Evolutionary conservation across 169 alveolate genomes (phyloP), one percentile per base, ranked within the genome.

Genomic region (Plasmodium ovale): DNA sequence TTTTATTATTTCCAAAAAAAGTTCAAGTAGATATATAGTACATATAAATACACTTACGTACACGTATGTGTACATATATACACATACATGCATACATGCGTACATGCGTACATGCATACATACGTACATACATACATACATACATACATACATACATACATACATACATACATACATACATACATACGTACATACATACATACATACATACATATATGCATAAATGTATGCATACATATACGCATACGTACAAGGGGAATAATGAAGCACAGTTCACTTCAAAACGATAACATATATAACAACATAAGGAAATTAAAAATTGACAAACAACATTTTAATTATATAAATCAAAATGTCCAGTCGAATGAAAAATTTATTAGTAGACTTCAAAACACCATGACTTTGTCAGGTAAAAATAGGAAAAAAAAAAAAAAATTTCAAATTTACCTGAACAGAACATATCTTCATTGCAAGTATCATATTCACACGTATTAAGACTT

Each of bases 381-480:
- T 49, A 69, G 82, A 69, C 65, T 69, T 44, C 60, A 49, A 49
- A 69, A 69, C 53, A 69, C 67, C 35, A 19, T 69, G 82, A 69
- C 82, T 19, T 49, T 69, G 53, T 31, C 37, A 44, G 82, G 82
- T 69, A 25, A 69, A 69, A 42, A 49, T 3, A 27, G 27, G 12
- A 68, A 25, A 68, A 49, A 47, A 44, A 31, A 69, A 44, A 31
- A 42, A 25, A 14, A 69, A 16, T 29, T 25, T 35, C 5, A 25
- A 44, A 35, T 44, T 16, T 69, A 35, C 29, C 27, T 47, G 53
- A 44, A 53, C 27, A 31, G 10, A 23, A 2, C 33, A 16, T 4
- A 5, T 35, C 3, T 19, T 35, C 27, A 3, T 27, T 69, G 21
- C 31, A 69, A 12, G 47, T n/a, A 23, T 65, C 19, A 35, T 33